phyloP scores from a whole-genome alignment of 106 monocot genomes.

The Acanthochlamys bracteata region DNA sequence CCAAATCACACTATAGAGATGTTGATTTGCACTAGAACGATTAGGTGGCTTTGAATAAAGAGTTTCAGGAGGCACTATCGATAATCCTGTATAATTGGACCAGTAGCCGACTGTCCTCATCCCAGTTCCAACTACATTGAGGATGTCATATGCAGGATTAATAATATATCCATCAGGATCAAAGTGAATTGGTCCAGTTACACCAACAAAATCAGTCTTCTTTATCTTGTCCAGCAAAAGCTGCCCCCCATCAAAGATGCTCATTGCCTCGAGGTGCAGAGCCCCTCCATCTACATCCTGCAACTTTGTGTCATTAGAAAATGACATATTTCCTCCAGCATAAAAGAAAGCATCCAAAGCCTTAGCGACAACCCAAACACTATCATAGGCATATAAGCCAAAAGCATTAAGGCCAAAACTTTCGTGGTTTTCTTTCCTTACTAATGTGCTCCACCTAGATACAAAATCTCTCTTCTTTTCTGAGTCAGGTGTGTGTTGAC shows the following conservation, averaged over 20 bases:
- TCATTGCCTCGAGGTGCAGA: slow-evolving; percentile 17
- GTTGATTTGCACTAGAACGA: slow-evolving; percentile 7
- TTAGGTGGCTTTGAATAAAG: slow-evolving; percentile 10
- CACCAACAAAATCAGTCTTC: slow-evolving; percentile 4
- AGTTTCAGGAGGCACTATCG: slow-evolving; percentile 14
- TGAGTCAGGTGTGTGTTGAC: slow-evolving; percentile 53
- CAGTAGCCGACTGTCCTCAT: slow-evolving; percentile 8
- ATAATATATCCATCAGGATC: slow-evolving; percentile 12
- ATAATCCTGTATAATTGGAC: slow-evolving; percentile 15
- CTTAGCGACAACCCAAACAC: slow-evolving; percentile 59
- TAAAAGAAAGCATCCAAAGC: slow-evolving; percentile 63
- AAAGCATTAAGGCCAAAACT: slow-evolving; percentile 46
- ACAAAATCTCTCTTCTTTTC: slow-evolving; percentile 35
- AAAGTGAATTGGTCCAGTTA: slow-evolving; percentile 7
- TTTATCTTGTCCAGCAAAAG: slow-evolving; percentile 8
- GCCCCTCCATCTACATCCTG: slow-evolving; percentile 9
- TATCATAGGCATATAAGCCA: slow-evolving; percentile 81
- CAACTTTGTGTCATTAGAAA: slow-evolving; percentile 58
- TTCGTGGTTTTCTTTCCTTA: slow-evolving; percentile 20
- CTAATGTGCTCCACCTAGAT: slow-evolving; percentile 44
- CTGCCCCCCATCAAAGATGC: slow-evolving; percentile 12
- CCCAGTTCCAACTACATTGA: slow-evolving; percentile 15
- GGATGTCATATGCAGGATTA: slow-evolving; percentile 12
- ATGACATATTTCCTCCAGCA: slow-evolving; percentile 55
- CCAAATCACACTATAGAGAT: slow-evolving; percentile 11